Percentiles rank a stretch among this genome's conserved stretches.
Evolutionary conservation across 169 alveolate species (phyloP).

Genomic region (Plasmodium ovale): DNA sequence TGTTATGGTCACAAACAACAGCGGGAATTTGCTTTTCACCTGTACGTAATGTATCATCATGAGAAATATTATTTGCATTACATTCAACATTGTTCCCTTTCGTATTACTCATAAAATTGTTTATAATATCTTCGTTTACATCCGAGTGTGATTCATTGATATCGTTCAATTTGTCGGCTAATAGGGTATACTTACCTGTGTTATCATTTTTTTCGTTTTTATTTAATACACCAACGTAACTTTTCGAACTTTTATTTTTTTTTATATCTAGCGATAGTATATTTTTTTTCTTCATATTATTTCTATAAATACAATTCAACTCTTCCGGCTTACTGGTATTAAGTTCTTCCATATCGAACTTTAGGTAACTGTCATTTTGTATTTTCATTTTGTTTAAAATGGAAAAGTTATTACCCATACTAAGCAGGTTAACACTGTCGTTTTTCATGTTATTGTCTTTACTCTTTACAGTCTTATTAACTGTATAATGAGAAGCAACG

Average conservation of each 20-base stretch:
- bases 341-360: too few relatives aligned
- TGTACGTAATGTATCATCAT: too few relatives aligned
- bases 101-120: slow-evolving; percentile 43
- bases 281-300: not conserved
- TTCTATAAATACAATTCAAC: too few relatives aligned
- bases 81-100: not conserved
- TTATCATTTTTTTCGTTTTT: not conserved
- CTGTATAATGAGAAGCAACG: too few relatives aligned
- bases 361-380: too few relatives aligned
- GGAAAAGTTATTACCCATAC: too few relatives aligned
- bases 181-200: not conserved
- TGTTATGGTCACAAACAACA: too few relatives aligned
- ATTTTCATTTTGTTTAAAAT: too few relatives aligned
- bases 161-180: not conserved
- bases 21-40: too few relatives aligned
- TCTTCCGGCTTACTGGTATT: too few relatives aligned
- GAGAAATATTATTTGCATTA: not conserved
- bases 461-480: not conserved
- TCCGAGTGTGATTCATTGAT: slow-evolving; percentile 4
- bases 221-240: not conserved
- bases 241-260: not conserved
- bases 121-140: slow-evolving; percentile 5
- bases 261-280: not conserved
- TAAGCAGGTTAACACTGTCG: too few relatives aligned
- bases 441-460: not conserved